Evolutionary conservation across 768 basidiomycete genomes (phyloP).

Genomic region (Dacryopinax spathularia): DNA sequence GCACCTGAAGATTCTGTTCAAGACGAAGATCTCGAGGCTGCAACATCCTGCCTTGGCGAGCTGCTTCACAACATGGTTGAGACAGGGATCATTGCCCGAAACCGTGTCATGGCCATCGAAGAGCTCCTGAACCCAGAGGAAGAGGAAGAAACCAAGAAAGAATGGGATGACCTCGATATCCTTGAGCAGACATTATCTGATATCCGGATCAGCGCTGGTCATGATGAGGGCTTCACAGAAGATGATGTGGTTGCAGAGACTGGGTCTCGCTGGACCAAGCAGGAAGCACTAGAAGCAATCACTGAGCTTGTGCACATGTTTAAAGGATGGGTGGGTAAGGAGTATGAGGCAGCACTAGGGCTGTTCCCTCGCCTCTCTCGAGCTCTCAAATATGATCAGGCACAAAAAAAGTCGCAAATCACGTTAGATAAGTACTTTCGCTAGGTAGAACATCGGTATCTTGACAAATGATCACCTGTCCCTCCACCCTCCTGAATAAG

Average conservation of each 20-base stretch:
- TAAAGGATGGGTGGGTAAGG: background rate
- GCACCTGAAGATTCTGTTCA: too few species aligned
- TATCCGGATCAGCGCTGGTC: background rate
- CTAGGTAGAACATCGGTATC: too few species aligned
- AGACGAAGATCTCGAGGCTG: conserved; percentile 16
- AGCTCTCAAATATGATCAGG: too few species aligned
- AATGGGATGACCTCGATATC: background rate
- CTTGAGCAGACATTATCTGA: background rate
- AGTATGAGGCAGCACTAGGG: background rate
- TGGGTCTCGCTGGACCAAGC: background rate
- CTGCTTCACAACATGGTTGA: conserved; percentile 16
- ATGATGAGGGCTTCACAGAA: background rate
- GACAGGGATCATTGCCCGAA: conserved; percentile 18
- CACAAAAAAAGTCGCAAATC: too few species aligned
- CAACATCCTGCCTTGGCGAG: background rate
- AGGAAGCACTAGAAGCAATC: background rate
- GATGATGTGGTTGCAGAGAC: background rate
- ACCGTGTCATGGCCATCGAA: conserved; percentile 21
- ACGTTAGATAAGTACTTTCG: too few species aligned
- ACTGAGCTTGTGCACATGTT: background rate
- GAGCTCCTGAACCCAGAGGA: conserved; percentile 21
- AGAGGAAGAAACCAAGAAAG: background rate
- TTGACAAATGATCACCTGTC: background rate
- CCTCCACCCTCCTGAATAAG: background rate
- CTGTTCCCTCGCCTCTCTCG: background rate